A percentile compares a stretch with the other conserved stretches of the same genome.
These are phyloP conservation scores for Pharus latifolius DNA, from an alignment of 176 grass and related monocot species.

Conservation along the genomic window DNA sequence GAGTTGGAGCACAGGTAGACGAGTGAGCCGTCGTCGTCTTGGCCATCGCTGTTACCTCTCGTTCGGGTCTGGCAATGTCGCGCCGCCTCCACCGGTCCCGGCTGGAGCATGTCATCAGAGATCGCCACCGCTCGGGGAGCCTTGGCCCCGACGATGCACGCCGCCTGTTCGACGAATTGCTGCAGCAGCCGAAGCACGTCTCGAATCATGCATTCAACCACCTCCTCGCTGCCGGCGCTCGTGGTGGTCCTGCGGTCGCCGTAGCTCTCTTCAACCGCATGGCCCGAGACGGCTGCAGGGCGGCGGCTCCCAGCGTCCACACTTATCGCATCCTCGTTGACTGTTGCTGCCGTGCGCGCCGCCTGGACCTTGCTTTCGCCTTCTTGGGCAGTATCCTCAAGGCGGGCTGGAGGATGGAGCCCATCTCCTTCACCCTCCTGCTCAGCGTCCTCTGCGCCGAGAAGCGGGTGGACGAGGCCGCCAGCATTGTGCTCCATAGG, in stretches of 20 bases:
- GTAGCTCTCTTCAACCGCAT: neutral
- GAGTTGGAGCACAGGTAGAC: too few species aligned
- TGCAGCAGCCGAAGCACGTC: neutral
- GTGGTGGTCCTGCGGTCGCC: neutral
- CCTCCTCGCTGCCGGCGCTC: neutral
- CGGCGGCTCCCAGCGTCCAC: neutral
- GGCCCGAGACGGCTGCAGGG: neutral
- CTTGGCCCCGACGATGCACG: too few species aligned
- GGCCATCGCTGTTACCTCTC: too few species aligned
- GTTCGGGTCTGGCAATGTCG: too few species aligned
- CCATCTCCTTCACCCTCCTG: neutral
- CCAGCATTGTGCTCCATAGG: neutral
- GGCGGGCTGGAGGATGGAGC: neutral
- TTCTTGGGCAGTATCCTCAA: neutral
- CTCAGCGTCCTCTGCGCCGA: conserved; percentile 3
- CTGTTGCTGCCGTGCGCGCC: neutral
- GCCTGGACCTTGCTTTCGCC: neutral
- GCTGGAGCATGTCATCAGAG: too few species aligned
- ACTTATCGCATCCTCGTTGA: neutral
- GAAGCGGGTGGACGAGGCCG: neutral
- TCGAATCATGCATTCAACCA: neutral
- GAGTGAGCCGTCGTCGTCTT: too few species aligned
- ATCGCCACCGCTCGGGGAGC: too few species aligned
- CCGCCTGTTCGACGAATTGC: too few species aligned
- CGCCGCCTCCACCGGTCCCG: too few species aligned